Evolutionary conservation across 352 stramenopile genomes (phyloP), one percentile per base, ranked within the genome.

Genomic region (Pythium vanterpoolii): DNA sequence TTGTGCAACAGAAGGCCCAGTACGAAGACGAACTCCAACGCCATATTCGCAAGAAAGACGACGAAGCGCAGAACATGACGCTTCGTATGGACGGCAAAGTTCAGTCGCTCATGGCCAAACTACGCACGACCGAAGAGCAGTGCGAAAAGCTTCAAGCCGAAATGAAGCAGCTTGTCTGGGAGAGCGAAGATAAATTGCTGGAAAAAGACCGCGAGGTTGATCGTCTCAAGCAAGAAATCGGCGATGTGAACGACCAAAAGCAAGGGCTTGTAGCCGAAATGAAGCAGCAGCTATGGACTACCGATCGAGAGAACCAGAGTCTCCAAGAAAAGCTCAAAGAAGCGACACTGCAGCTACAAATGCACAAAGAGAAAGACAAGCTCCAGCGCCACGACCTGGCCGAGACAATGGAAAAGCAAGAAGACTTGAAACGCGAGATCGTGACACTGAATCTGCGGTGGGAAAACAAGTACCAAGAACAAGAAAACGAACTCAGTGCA

Each of bases 1-100:
- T 93, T 44, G 79, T 90, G 33, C 83, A 94, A 62, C 86, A 96
- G 58, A 93, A 93, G 60, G 62, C 66, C 11, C 79, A 93, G 46
- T 89, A 86, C 53, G 78, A 93, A 19, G 77, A 87, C 0, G 79
- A 93, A 14, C 56, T 96, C 24, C 50, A 84, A 55, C 68, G 64
- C 10, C 58, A 73, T 3, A 39, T 76, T 34, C 63, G 78, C 10
- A 67, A 72, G n/a, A 89, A 86, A 49, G 69, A 88, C 44, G 46
- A 64, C 24, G 36, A 44, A 13, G 23, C 52, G 19, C 45, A 64
- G 18, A 39, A 59, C n/a, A 42, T 62, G 33, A 62, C 58, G 30
- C 36, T 61, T 16, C 52, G 43, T 18, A 39, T 66, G 34, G 73
- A 88, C 26, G 55, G 46, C 2, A 89, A 87, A 59, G 36, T 87